Percentiles rank a stretch among this genome's conserved stretches.
phyloP scores from a whole-genome alignment of 495 filamentous ascomycete species.

The Lasiosphaeria miniovina region DNA sequence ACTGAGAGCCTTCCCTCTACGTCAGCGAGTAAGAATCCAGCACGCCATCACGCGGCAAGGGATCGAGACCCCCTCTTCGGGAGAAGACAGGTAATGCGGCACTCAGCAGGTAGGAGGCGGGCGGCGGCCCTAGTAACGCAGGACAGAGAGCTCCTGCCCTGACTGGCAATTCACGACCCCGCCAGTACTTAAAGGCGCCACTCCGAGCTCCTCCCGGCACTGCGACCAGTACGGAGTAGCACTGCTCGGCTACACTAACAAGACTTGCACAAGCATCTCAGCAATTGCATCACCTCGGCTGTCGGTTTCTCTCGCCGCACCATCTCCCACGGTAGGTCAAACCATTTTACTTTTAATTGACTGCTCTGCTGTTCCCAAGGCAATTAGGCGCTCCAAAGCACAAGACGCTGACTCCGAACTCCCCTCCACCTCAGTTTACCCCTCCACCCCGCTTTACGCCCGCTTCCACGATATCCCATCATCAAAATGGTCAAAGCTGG shows the following conservation, averaged over 20 bases:
- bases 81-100: no score
- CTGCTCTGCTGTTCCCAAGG: background rate
- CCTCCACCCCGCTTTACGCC: constrained; percentile 22
- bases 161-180: no score
- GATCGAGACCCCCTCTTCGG: no score
- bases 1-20: no score
- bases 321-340: background rate
- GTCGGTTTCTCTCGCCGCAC: background rate
- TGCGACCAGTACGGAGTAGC: background rate
- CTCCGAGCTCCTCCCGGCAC: background rate
- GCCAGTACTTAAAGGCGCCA: background rate
- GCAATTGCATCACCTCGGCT: constrained; percentile 1
- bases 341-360: constrained; percentile 1
- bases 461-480: constrained; percentile 6
- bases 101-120: no score
- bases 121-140: no score
- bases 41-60: no score
- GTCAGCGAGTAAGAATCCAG: no score
- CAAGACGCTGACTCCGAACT: constrained; percentile 14
- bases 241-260: background rate
- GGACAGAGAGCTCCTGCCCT: no score
- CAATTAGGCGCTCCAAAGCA: background rate
- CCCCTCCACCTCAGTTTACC: constrained; percentile 13
- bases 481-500: constrained; percentile 85
- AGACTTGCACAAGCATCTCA: background rate